Evolutionary conservation across 495 filamentous ascomycete species (phyloP), one percentile per base, ranked within the genome.

Genomic region (Podospora tetraspora): DNA sequence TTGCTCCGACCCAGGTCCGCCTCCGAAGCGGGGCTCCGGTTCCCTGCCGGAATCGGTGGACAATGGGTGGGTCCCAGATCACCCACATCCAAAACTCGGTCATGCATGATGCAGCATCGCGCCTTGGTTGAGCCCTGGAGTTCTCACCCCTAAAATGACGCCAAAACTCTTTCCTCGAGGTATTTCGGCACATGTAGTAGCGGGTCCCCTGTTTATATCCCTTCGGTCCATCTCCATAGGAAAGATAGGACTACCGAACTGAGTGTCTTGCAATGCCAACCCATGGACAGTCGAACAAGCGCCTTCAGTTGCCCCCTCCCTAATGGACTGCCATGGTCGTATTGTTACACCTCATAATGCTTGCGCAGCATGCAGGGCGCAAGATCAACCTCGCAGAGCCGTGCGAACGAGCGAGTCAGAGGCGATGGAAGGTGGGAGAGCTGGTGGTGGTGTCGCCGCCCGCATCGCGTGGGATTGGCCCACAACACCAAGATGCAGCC

Each of bases 371-470:
- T 61, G 56, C 52, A 60, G 59, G 61, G 43, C 43, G 43, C 43
- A n/a, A 52, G 16, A 63, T 62, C 43, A 34, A 58, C 22, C 66
- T 57, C 56, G 24, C 59, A 58, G 43, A n/a, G 22, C 16, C 4
- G 16, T 59, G 24, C 6, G 52, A 43, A n/a, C 27, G 10, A 30
- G 57, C 62, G 68, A 69, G 63, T 69, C 68, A 69, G 37, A 69
- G 30, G 62, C 37, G 16, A 30, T 62, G 13, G 32, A n/a, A 10
- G 30, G 16, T 11, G 62, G 68, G 34, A 24, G 62, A 37, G 34
- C 13, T 34, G 24, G 62, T 52, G 59, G 67, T 64, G 56, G 67
- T 64, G 62, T 64, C 62, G 57, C 67, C 22, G 57, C 29, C 27
- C 57, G 37, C 19, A 24, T 21, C 25, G 63, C 27, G 62, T 60